Conservation (phyloP, 164 flowering plant species). For the Amborella trichopoda region DNA sequence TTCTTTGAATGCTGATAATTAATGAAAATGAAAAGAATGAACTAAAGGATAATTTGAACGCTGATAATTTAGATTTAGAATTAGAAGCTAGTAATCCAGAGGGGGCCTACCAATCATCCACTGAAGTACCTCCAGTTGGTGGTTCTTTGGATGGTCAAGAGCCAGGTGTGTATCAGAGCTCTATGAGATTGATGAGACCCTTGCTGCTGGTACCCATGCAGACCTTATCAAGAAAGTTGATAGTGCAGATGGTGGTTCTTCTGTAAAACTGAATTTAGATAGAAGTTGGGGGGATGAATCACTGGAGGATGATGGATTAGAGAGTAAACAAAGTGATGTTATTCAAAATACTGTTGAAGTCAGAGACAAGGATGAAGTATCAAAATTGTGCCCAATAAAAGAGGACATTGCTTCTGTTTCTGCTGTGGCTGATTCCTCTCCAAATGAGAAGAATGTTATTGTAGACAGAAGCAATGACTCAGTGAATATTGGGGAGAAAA, state of each 20-base stretch:
- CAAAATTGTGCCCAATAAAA: neutral
- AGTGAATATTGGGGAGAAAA: conserved; percentile 3
- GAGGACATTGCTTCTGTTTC: neutral
- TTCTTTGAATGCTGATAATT: conserved; percentile 55
- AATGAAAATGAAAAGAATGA: conserved; percentile 61
- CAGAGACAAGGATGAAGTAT: conserved; percentile 1
- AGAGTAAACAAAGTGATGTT: conserved; percentile 7
- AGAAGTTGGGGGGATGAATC: conserved; percentile 7
- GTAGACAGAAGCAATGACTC: neutral
- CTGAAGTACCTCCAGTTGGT: neutral
- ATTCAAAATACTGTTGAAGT: conserved; percentile 3
- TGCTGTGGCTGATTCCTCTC: neutral
- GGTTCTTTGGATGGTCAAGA: conserved; percentile 1
- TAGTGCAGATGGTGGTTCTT: neutral
- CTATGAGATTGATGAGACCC: conserved; percentile 5
- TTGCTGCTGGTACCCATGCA: conserved; percentile 2
- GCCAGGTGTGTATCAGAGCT: neutral
- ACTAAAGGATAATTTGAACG: conserved; percentile 57
- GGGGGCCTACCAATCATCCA: conserved; percentile 35
- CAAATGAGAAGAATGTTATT: conserved; percentile 2
- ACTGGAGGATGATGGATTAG: conserved; percentile 7
- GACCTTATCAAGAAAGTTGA: conserved; percentile 6
- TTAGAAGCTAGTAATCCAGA: conserved; percentile 37
- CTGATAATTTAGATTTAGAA: conserved; percentile 68
- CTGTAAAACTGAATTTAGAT: conserved; percentile 9